Evolutionary conservation across 192 early-diverging fungal genomes (phyloP), one percentile per base, ranked within the genome.

Genomic region (Podila epigama): DNA sequence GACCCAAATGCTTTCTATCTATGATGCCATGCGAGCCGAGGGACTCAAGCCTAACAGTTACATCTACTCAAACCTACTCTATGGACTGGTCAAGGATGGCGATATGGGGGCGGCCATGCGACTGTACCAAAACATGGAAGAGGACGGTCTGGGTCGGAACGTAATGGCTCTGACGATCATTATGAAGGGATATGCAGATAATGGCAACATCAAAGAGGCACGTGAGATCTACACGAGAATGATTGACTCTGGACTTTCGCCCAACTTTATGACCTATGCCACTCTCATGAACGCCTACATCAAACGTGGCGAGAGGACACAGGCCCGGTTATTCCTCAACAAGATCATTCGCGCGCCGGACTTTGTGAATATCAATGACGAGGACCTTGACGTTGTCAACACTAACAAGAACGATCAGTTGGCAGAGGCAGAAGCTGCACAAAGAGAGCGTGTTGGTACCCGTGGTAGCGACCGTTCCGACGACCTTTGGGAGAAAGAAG

Each of bases 161-260:
- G 75, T 72, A 4, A 57, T 79, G 11, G 79, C 79, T 32, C 86
- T 81, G 61, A 85, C 82, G 22, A 79, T 86, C 29, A 58, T 88
- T 25, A 85, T 88, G 58, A 77, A 85, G 58, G 81, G 71, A 5
- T 85, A 86, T 37, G 57, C 84, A 18, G 68, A 73, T 34, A 33
- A 56, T 2, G 58, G 63, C n/a, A 42, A 68, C 20, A 51, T 81
- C 27, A 57, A 75, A 52, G 63, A 73, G 9, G 84, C 82, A 18
- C 75, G 70, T 39, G 55, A 69, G 25, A 54, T 85, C 15, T 75
- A 84, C 62, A 61, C 80, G 39, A 66, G 63, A 12, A 86, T 88
- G 81, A 54, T 85, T 13, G 51, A 64, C 25, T 60, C 56, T 6
- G 71, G 70, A 20, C 40, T 84, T 33, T 36, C 78, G 56, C 85